Evolutionary conservation across 192 early-diverging fungal species (phyloP).

Genomic region (Anaeromyces robustus): DNA sequence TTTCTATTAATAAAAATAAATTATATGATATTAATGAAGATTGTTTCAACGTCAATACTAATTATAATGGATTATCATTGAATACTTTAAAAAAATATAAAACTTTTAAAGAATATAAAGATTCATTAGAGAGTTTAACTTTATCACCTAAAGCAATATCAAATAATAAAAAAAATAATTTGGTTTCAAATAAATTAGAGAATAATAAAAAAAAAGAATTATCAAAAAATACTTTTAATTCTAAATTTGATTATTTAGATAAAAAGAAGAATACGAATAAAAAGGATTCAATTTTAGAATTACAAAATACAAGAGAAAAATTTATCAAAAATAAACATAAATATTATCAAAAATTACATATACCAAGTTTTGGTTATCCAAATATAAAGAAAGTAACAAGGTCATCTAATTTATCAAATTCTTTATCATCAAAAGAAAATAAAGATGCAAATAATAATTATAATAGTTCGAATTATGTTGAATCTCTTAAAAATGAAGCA

Average conservation of each 20-base stretch:
- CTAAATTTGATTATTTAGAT: not conserved
- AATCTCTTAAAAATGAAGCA: not conserved
- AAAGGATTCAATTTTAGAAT: not conserved
- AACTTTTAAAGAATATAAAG: not conserved
- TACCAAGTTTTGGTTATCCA: not conserved
- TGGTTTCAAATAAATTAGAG: not conserved
- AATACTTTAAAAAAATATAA: not conserved
- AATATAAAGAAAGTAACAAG: not conserved
- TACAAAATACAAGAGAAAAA: not conserved
- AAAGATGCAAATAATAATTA: not conserved
- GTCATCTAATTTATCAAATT: not conserved
- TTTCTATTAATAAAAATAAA: not conserved
- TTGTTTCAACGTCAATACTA: not conserved
- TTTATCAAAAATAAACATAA: not conserved
- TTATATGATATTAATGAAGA: not conserved
- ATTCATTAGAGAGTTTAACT: not conserved
- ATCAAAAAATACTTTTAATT: not conserved
- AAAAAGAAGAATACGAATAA: not conserved
- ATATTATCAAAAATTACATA: not conserved
- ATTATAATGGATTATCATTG: not conserved
- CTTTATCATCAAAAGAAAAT: not conserved
- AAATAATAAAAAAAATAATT: not conserved
- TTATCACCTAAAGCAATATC: not conserved
- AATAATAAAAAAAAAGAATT: not conserved
- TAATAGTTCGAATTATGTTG: not conserved